phyloP scores from a whole-genome alignment of 148 eudicot genomes.

The Polygonum maritimum region DNA sequence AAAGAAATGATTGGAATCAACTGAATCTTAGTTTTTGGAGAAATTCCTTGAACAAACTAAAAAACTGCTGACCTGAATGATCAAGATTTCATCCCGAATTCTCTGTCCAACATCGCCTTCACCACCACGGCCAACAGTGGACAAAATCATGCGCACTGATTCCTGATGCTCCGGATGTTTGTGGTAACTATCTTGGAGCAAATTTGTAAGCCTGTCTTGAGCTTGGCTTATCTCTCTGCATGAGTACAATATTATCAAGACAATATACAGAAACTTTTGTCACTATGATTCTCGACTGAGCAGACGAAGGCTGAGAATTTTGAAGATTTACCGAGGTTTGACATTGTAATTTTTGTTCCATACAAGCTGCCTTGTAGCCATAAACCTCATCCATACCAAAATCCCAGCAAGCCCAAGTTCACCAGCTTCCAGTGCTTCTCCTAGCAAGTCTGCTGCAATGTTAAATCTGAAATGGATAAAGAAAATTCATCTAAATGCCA shows the following conservation, averaged over 20 bases:
- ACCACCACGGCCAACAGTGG: slow-evolving; percentile 96
- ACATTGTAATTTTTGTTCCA: slow-evolving; percentile 99
- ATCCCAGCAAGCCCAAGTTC: slow-evolving; percentile 86
- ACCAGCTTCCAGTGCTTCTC: slow-evolving; percentile 68
- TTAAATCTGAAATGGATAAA: slow-evolving; percentile 54
- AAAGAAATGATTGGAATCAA: background rate
- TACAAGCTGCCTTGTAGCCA: slow-evolving; percentile 94
- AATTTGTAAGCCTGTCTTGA: slow-evolving; percentile 87
- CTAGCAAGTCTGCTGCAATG: slow-evolving; percentile 83
- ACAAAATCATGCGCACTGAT: slow-evolving; percentile 70
- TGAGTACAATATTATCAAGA: background rate
- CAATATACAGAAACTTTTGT: background rate
- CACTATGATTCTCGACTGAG: background rate
- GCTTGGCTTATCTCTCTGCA: slow-evolving; percentile 96
- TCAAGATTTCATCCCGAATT: slow-evolving; percentile 93
- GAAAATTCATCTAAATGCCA: background rate
- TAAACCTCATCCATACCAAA: slow-evolving; percentile 97
- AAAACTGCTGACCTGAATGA: slow-evolving; percentile 51
- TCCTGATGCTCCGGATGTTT: slow-evolving; percentile 61
- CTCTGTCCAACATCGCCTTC: slow-evolving; percentile 99
- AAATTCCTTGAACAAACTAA: background rate
- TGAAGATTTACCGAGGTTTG: slow-evolving; percentile 66
- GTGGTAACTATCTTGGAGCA: slow-evolving; percentile 61
- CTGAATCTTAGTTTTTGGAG: no score
- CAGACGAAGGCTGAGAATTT: background rate